Evolutionary conservation across 2,329 filamentous ascomycete genomes (phyloP), one percentile per base, ranked within the genome.

Genomic region (Bertia moriformis): DNA sequence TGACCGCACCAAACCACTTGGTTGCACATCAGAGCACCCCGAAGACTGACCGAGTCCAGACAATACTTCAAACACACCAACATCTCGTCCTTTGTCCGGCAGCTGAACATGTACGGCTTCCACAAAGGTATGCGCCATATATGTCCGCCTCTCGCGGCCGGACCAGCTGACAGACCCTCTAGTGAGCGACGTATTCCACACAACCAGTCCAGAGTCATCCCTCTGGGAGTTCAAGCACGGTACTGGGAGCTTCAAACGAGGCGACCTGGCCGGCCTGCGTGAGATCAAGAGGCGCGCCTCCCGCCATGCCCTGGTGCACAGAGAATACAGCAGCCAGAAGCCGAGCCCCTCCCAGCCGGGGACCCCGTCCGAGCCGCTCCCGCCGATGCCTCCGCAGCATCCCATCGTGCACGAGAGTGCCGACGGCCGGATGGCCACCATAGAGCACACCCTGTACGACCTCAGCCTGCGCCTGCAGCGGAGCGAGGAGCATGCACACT

Each of bases 31-130:
- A 27, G 22, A 27, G 7, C 22, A 27, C 7, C 22, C n/a, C 7
- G n/a, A 7, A 10, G 32, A 42, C 44, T 53, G 38, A 53, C 43
- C 14, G 32, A n/a, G 38, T 43, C 45, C 51, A 94, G 89, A 40
- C 87, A 93, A 74, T 98, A 98, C 57, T 98, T 98, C 59, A 98
- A 98, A 54, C 91, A 98, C 57, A 98, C 89, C 49, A 98, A 98
- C 54, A 94, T 96, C 44, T 96, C 91, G 10, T 96, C 91, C 1
- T 98, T 98, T 57, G 91, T 98, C 38, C 78, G 91, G 38, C 91
- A 98, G 62, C 64, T 98, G 38, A 98, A 98, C 56, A 98, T 98
- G 91, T 98, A 98, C 51, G 91, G 91, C 4, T 98, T 98, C 59
- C 91, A 98, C 57, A 98, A 98, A 83, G 88, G 87, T 93, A 49